Base-by-base conservation (phyloP, 441 rosid genomes). In the Corymbia calophylla region DNA sequence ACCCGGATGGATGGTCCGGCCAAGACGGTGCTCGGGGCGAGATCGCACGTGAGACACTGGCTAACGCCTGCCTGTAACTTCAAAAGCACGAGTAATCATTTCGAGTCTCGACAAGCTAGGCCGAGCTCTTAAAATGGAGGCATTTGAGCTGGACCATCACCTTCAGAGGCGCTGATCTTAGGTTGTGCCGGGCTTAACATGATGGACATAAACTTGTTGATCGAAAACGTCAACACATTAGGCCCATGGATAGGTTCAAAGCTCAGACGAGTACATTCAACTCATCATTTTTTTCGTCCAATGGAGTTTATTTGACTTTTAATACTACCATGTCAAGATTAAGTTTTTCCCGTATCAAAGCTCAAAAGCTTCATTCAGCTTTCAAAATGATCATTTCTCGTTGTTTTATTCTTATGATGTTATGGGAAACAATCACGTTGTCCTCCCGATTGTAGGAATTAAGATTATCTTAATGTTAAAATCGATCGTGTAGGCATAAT, bases 21-120 rank as follows among this genome's bases (percentile, higher is more conserved):
- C 1, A 2, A 19, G 48, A 18, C 0, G 0, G 0, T 16, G 2
- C 51, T 39, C 1, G 0, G 3, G n/a, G 44, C 84, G 1, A 77
- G n/a, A 77, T 23, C 3, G n/a, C 13, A 51, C n/a, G 44, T 44
- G 31, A 44, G 44, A 23, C 49, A 7, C 51, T 51, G 5, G 1
- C 0, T 8, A 1, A 70, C 2, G 27, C 81, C 11, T 0, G 13
- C 82, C 29, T 35, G 39, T 13, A 14, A 66, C 21, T 31, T 66
- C 39, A 17, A n/a, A 68, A 68, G 80, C 47, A 68, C 25, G 2
- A 31, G 14, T 2, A 32, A 1, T 32, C 32, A 39, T 68, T 68
- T 68, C 7, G 7, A 1, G 21, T 64, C 35, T 64, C 35, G 4
- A 29, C 35, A 14, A 64, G 35, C 8, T 29, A 14, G 70, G 35